These are phyloP conservation scores for Trapa incisa DNA, from an alignment of 345 rosid genomes.

Conservation along the genomic window DNA sequence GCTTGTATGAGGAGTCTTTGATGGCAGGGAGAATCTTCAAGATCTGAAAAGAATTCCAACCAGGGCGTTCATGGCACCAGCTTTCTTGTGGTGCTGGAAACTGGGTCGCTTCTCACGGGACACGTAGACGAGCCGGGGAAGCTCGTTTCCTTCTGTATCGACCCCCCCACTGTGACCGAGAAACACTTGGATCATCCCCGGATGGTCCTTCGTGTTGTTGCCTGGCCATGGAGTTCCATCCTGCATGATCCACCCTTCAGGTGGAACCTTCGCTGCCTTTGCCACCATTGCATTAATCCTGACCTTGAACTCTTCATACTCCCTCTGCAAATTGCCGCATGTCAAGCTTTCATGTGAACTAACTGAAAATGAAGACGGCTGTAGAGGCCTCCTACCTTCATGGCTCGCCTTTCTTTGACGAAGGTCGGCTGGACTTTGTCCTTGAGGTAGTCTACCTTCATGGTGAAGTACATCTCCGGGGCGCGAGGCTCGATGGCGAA, in stretches of 20 bases:
- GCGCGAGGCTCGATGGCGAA: conserved; percentile 61
- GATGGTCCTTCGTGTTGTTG: conserved; percentile 93
- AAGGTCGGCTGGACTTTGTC: conserved; percentile 95
- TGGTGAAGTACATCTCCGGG: conserved; percentile 60
- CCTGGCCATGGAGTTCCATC: conserved; percentile 99
- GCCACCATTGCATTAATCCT: conserved; percentile 83
- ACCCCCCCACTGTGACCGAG: conserved; percentile 83
- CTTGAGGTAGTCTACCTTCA: conserved; percentile 84
- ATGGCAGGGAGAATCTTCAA: too few species aligned
- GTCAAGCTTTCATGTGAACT: too few species aligned
- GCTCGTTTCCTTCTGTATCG: conserved; percentile 74
- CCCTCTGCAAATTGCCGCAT: conserved; percentile 35
- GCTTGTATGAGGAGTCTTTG: too few species aligned
- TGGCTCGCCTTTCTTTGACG: conserved; percentile 87
- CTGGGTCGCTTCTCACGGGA: conserved; percentile 66
- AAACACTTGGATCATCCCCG: conserved; percentile 94
- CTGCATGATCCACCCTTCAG: conserved; percentile 94
- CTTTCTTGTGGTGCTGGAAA: conserved; percentile 86
- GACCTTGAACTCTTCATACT: conserved; percentile 93
- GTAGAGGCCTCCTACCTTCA: conserved; percentile 46
- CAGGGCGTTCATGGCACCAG: conserved; percentile 97
- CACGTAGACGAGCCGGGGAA: conserved; percentile 32
- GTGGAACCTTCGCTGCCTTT: conserved; percentile 67
- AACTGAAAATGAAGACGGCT: neutral
- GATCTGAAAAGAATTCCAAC: conserved; percentile 16